phyloP scores from a whole-genome alignment of 1,284 basidiomycete species.

The Trichosporon ovoides region DNA sequence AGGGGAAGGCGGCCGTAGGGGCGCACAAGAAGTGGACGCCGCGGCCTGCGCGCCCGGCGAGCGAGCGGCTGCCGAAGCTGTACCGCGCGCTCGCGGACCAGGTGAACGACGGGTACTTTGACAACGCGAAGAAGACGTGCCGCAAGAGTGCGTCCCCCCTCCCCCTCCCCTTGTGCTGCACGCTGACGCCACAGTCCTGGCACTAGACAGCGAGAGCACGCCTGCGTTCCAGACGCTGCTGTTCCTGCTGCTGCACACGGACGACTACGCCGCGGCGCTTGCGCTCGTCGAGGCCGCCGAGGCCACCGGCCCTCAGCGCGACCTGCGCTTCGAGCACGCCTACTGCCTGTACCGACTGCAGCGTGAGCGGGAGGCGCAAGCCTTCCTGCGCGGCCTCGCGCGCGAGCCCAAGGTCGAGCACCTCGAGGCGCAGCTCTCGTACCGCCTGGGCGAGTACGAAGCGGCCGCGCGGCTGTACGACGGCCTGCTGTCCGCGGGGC shows the following conservation, averaged over 20 bases:
- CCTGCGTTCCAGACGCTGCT: constrained; percentile 74
- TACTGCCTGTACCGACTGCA: constrained; percentile 77
- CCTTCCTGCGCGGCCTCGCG: constrained; percentile 54
- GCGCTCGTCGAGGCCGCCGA: constrained; percentile 44
- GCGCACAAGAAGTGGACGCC: constrained; percentile 28
- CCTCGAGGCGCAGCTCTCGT: constrained; percentile 80
- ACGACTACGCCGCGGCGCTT: constrained; percentile 54
- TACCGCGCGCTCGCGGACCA: constrained; percentile 75
- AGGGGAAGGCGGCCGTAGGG: neutral
- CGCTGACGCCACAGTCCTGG: constrained; percentile 57
- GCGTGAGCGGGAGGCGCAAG: constrained; percentile 61
- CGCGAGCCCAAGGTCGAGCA: constrained; percentile 65
- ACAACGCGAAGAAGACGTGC: constrained; percentile 78
- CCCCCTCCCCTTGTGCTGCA: too few relatives aligned
- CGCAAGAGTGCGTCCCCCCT: constrained; percentile 64
- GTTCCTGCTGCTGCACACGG: constrained; percentile 75
- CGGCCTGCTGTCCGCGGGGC: constrained; percentile 54
- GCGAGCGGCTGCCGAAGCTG: constrained; percentile 63
- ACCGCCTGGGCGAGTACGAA: constrained; percentile 69
- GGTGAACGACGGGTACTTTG: constrained; percentile 72
- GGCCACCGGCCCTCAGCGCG: neutral
- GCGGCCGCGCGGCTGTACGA: constrained; percentile 68
- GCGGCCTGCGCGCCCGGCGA: constrained; percentile 56
- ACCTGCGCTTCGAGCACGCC: constrained; percentile 62
- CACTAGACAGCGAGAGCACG: constrained; percentile 60